Base-by-base conservation (phyloP, 257 asterid species). In the Solanum neorickii region DNA sequence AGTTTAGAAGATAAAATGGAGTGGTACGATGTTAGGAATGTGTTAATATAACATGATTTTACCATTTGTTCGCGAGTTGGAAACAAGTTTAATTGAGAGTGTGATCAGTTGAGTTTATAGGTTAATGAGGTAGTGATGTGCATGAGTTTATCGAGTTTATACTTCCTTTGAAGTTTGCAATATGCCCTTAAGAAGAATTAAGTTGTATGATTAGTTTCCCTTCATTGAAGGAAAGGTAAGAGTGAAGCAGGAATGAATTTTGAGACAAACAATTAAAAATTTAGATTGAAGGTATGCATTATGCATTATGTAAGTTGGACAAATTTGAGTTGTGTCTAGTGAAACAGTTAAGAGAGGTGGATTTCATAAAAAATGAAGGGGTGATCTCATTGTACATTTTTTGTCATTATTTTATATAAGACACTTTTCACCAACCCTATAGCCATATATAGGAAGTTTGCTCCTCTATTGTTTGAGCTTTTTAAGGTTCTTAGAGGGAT, bases 401-500 rank as follows among this genome's bases (percentile, higher is more conserved):
- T 46, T 15, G 6, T 12, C 2, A 46, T 46, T 46, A 0, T 46
- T 46, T 46, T 12, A 4, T 83, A 90, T 74, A 93, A 92, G 93
- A 87, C 39, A 68, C 72, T 49, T 35, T 89, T 90, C 72, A 87
- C 91, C 21, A 86, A 86, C 65, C 9, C 35, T 12, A 6, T 1
- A 12, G 29, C 76, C 21, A 20, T 75, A 15, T 78, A 88, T 86
- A 66, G 60, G 42, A 88, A 89, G 11, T 94, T 90, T 31, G 90
- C 91, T 21, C 93, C 93, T 2, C 89, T 95, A 31, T 83, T 92
- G 42, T 87, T 95, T 88, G 94, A 93, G 31, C 93, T 95, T 83
- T 95, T 96, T 84, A 93, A 88, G 91, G 82, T 92, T 89, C 90
- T 95, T 86, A 91, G 88, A 82, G 42, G 87, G 82, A 86, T 87